phyloP scores from a whole-genome alignment of 2,329 filamentous ascomycete genomes.

The Drechslera avenae region DNA sequence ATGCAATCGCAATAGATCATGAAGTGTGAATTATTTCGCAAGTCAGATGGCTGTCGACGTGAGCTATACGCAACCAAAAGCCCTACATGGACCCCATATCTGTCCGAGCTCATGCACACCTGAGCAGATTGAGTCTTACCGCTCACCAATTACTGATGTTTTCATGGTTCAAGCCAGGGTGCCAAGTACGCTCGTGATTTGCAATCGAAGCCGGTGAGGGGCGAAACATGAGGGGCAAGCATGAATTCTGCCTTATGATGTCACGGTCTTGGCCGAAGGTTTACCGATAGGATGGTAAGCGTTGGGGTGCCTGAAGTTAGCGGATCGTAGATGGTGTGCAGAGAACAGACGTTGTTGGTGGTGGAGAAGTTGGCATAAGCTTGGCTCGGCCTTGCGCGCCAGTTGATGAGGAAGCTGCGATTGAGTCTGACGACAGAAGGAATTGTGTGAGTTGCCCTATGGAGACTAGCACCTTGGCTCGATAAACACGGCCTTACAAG shows the following conservation, averaged over 20 bases:
- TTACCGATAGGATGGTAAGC: constrained; percentile 3
- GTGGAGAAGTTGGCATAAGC: constrained; percentile 15
- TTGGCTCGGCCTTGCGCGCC: constrained; percentile 4
- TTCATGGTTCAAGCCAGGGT: neutral
- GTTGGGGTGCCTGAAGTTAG: constrained; percentile 19
- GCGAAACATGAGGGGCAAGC: constrained; percentile 18
- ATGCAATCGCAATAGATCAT: neutral
- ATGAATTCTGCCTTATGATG: constrained; percentile 15
- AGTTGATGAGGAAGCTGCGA: constrained; percentile 1
- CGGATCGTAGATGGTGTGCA: constrained; percentile 16
- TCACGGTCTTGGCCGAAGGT: constrained; percentile 17
- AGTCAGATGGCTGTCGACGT: neutral
- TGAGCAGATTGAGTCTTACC: constrained; percentile 11
- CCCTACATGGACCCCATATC: constrained; percentile 10
- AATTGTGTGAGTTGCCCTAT: neutral
- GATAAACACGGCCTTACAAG: too few relatives aligned
- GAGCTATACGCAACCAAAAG: constrained; percentile 11
- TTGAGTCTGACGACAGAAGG: neutral
- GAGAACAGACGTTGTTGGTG: constrained; percentile 17
- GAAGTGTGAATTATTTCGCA: neutral
- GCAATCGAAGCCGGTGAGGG: constrained; percentile 3
- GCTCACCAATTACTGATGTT: constrained; percentile 16
- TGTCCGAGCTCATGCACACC: constrained; percentile 9
- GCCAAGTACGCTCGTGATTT: constrained; percentile 13
- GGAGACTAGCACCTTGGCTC: neutral